Conservation (phyloP, 257 asterid species). For the Scutellaria barbata region DNA sequence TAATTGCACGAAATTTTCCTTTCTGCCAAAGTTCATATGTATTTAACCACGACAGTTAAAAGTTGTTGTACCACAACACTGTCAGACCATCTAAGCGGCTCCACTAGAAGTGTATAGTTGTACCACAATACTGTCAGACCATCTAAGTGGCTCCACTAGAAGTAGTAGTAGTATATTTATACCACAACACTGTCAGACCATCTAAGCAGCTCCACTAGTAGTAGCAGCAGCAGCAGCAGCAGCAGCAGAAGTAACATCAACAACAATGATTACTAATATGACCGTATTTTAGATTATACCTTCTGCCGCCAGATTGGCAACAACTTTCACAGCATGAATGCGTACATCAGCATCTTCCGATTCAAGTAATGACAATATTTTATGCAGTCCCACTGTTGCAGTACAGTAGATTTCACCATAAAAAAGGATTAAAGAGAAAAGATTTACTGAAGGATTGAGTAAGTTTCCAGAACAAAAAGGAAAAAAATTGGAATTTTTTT, state of each 20-base stretch:
- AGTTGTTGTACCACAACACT: no score
- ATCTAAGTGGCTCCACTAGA: no score
- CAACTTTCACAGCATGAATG: slow-evolving; percentile 93
- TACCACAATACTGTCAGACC: no score
- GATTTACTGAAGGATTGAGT: neutral
- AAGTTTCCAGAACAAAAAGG: neutral
- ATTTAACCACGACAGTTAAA: no score
- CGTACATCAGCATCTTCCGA: slow-evolving; percentile 88
- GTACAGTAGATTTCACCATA: slow-evolving; percentile 22
- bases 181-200: no score
- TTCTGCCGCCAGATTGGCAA: slow-evolving; percentile 96
- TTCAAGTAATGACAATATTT: slow-evolving; percentile 82
- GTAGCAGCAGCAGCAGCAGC: no score
- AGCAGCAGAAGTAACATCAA: neutral
- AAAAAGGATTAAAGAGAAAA: slow-evolving; percentile 28
- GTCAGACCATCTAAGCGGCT: no score
- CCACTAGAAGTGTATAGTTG: neutral
- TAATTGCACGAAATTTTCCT: no score
- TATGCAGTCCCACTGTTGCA: slow-evolving; percentile 82
- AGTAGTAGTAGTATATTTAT: no score
- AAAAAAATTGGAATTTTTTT: slow-evolving; percentile 1
- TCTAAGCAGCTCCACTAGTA: no score
- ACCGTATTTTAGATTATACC: slow-evolving; percentile 45
- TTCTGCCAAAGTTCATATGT: no score
- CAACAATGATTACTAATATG: neutral